Evolutionary conservation across 2,329 filamentous ascomycete species (phyloP), one percentile per base, ranked within the genome.

Genomic region (Epichloe scottii): DNA sequence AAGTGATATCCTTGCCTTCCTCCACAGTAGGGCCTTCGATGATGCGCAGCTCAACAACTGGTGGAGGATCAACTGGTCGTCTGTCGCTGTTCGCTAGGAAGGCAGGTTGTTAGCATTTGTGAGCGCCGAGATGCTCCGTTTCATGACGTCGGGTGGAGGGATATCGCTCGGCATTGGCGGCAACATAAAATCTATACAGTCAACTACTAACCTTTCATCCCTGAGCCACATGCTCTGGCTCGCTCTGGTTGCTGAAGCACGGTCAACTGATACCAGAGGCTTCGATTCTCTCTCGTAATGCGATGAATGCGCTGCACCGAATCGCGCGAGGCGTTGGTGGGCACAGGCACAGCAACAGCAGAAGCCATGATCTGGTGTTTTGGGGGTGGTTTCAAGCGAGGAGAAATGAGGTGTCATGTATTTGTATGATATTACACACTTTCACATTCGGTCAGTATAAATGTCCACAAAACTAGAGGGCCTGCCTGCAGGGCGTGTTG

Each of bases 161-260:
- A 30, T 23, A 11, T 30, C 30, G 30, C 8, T 8, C 30, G 8
- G 30, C 30, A 30, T 30, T 30, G 8, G 30, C 10, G 4, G 4
- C 30, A 30, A 11, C 30, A 30, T n/a, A n/a, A n/a, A n/a, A n/a
- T 30, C 0, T 30, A 30, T 10, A 30, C 26, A 10, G 30, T 30
- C 30, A 30, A 11, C 30, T 30, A 30, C 84, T 69, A 76, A 95
- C 89, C 95, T 72, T 97, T 97, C 50, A 89, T 89, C 54, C 93
- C 93, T 51, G 89, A 90, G 62, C 93, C 93, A 67, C 93, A 98
- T 51, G 93, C 93, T 73, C 93, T 81, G 47, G 93, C 91, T 62
- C 90, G 87, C 71, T 95, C 86, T 19, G 93, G 93, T 66, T 97
- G 89, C 70, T 98, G 93, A 60, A 96, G 83, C 51, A 97, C 89